phyloP scores from a whole-genome alignment of 345 rosid species.

The Combretum micranthum region DNA sequence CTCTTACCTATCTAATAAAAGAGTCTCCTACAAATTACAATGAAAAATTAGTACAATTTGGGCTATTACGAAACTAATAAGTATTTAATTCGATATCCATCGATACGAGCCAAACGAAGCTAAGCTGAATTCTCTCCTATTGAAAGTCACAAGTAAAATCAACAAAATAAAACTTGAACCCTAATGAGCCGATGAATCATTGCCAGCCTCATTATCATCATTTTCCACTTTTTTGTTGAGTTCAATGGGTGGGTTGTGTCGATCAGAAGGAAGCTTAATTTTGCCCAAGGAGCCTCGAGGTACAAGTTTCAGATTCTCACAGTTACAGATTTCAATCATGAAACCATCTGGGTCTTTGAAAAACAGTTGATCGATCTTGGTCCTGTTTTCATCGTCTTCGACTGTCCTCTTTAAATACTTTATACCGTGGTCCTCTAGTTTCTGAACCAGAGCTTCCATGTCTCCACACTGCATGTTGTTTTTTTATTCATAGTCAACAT shows the following conservation, averaged over 20 bases:
- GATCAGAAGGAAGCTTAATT: conserved; percentile 20
- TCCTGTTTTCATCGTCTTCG: conserved; percentile 29
- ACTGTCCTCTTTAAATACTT: conserved; percentile 48
- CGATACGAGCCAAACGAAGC: no score
- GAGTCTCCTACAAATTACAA: no score
- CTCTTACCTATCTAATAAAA: no score
- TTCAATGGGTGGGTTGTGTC: conserved; percentile 26
- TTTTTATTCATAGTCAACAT: no score
- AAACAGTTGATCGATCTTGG: conserved; percentile 51
- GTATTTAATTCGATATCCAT: no score
- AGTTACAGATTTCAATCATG: conserved; percentile 81
- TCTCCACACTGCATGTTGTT: conserved; percentile 36
- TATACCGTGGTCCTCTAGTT: conserved; percentile 32
- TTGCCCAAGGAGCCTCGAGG: conserved; percentile 30
- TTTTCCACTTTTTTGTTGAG: not conserved
- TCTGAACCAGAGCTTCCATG: conserved; percentile 39
- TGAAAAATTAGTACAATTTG: no score
- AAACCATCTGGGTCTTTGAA: conserved; percentile 68
- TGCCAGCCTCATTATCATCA: no score
- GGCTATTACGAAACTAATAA: no score
- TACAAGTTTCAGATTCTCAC: conserved; percentile 66
- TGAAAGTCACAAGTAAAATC: no score
- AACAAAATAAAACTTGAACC: no score
- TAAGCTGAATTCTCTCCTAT: no score
- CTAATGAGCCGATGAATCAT: no score